These are phyloP conservation scores for Alternaria gaisen DNA, from an alignment of 2,329 filamentous ascomycete species.

Conservation along the genomic window DNA sequence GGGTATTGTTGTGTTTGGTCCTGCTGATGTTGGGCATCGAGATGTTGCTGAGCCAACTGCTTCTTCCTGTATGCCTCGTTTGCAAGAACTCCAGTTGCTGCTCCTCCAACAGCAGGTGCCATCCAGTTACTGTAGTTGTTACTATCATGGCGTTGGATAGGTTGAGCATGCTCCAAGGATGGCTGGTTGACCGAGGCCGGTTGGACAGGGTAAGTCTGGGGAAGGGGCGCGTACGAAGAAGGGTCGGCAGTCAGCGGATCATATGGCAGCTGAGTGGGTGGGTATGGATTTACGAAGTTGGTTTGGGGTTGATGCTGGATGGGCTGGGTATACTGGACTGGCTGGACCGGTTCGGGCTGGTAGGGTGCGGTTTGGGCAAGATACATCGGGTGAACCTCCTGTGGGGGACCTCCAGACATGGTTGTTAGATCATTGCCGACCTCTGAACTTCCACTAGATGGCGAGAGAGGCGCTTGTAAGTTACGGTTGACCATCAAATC, in stretches of 20 bases:
- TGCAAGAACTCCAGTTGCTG: slow-evolving; percentile 53
- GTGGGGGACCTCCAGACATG: slow-evolving; percentile 63
- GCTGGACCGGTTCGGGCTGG: slow-evolving; percentile 27
- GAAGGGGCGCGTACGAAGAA: slow-evolving; percentile 5
- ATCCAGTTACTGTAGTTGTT: slow-evolving; percentile 64
- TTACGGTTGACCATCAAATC: slow-evolving; percentile 88
- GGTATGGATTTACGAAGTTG: slow-evolving; percentile 28
- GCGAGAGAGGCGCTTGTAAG: slow-evolving; percentile 80
- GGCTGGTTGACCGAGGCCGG: slow-evolving; percentile 2
- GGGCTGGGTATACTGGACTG: slow-evolving; percentile 10
- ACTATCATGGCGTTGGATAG: slow-evolving; percentile 48
- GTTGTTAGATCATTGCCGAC: slow-evolving; percentile 68
- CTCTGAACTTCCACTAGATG: slow-evolving; percentile 81
- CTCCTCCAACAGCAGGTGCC: slow-evolving; percentile 59
- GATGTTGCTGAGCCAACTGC: slow-evolving; percentile 37
- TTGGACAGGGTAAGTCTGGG: slow-evolving; percentile 10
- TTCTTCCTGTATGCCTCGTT: slow-evolving; percentile 45
- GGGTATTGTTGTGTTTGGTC: slow-evolving; percentile 22
- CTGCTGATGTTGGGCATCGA: slow-evolving; percentile 37
- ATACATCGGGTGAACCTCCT: slow-evolving; percentile 49
- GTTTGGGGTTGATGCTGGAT: slow-evolving; percentile 24
- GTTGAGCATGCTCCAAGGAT: slow-evolving; percentile 10
- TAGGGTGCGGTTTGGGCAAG: slow-evolving; percentile 27
- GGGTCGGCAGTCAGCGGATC: slow-evolving; percentile 1
- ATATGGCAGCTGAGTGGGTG: slow-evolving; percentile 25